Conservation (phyloP, 2,329 filamentous ascomycete genomes). For the Chaetomiaceae sp. region DNA sequence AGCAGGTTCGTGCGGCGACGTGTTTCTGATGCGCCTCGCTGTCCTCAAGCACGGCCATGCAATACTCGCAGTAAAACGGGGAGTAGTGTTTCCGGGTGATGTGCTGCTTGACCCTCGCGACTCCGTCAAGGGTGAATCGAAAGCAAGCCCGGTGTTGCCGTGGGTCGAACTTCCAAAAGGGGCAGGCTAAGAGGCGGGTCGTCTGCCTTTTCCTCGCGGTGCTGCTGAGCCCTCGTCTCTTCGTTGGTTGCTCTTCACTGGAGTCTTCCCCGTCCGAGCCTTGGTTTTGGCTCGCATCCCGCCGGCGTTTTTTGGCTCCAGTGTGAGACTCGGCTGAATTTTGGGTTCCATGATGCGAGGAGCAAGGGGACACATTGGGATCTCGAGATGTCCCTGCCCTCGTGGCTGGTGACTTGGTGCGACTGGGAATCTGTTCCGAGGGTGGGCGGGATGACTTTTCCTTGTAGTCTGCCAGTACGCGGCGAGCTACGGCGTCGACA, state of each 20-base stretch:
- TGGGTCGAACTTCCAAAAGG: conserved; percentile 31
- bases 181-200: conserved; percentile 25
- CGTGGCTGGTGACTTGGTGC: no score
- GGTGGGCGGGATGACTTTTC: no score
- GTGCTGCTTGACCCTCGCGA: conserved; percentile 33
- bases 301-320: no score
- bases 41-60: conserved; percentile 24
- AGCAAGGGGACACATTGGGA: no score
- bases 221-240: neutral
- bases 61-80: conserved; percentile 29
- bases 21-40: conserved; percentile 24
- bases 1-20: conserved; percentile 2
- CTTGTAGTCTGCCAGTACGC: no score
- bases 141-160: conserved; percentile 29
- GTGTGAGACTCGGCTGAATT: no score
- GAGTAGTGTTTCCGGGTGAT: conserved; percentile 26
- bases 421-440: no score
- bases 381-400: no score
- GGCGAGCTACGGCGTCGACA: no score
- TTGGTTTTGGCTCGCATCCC: no score
- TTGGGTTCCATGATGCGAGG: no score
- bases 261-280: neutral
- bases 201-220: neutral
- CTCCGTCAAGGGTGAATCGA: conserved; percentile 25
- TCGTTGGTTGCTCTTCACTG: neutral